These are phyloP conservation scores for Grosmannia huntii DNA, from an alignment of 2,329 filamentous ascomycete species.

Conservation along the genomic window DNA sequence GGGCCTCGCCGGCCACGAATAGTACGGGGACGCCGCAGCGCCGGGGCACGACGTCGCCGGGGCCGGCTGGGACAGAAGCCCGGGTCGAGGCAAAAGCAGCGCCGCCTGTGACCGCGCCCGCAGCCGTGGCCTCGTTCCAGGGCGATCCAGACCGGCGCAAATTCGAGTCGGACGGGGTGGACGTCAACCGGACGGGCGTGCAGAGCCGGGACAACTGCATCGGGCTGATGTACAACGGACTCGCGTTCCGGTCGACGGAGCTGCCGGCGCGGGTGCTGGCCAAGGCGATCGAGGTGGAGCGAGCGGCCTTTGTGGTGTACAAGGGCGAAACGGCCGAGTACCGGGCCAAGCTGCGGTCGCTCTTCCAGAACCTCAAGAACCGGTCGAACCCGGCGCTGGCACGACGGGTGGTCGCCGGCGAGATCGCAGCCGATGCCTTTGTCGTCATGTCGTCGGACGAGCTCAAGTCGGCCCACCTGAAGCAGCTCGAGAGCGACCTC, in stretches of 20 bases:
- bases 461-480: slow-evolving; percentile 75
- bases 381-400: slow-evolving; percentile 73
- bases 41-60: slow-evolving; percentile 24
- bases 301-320: slow-evolving; percentile 57
- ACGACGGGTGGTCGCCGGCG: slow-evolving; percentile 58
- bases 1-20: slow-evolving; percentile 22
- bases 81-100: slow-evolving; percentile 36
- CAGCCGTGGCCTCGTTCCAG: slow-evolving; percentile 36
- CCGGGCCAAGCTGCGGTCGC: slow-evolving; percentile 76
- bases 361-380: slow-evolving; percentile 92
- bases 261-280: slow-evolving; percentile 59
- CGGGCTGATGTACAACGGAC: slow-evolving; percentile 84
- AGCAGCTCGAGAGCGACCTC: slow-evolving; percentile 60
- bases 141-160: slow-evolving; percentile 68
- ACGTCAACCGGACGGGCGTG: slow-evolving; percentile 62
- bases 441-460: slow-evolving; percentile 83
- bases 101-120: slow-evolving; percentile 39
- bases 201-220: slow-evolving; percentile 71
- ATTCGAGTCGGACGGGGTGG: slow-evolving; percentile 69
- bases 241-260: slow-evolving; percentile 59
- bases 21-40: slow-evolving; percentile 20
- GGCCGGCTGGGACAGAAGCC: slow-evolving; percentile 33
- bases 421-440: slow-evolving; percentile 60
- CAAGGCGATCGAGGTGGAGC: slow-evolving; percentile 70
- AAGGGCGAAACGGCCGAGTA: slow-evolving; percentile 65